Conservation (phyloP, 2,329 filamentous ascomycete genomes). For the Lachnellula subtilissima region DNA sequence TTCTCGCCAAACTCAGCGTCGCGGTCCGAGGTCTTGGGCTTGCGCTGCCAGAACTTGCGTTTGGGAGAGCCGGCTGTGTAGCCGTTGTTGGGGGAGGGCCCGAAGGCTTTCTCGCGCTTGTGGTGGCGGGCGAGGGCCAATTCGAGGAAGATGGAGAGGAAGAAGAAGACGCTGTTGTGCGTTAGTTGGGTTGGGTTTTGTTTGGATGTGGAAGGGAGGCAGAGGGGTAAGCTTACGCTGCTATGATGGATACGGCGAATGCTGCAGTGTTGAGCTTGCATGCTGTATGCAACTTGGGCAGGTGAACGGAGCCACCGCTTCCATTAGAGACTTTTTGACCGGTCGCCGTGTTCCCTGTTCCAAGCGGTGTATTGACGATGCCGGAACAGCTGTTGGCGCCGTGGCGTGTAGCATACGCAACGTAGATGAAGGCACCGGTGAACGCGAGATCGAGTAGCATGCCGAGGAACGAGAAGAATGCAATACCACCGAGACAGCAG, state of each 20-base stretch:
- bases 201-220: neutral
- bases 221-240: conserved; percentile 51
- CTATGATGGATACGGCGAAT: conserved; percentile 74
- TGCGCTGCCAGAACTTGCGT: conserved; percentile 32
- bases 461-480: conserved; percentile 66
- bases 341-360: conserved; percentile 51
- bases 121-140: conserved; percentile 64
- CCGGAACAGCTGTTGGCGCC: conserved; percentile 64
- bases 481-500: conserved; percentile 72
- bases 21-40: conserved; percentile 9
- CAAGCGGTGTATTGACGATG: conserved; percentile 62
- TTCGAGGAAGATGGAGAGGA: conserved; percentile 66
- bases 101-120: conserved; percentile 69
- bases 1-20: conserved; percentile 22
- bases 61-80: conserved; percentile 58
- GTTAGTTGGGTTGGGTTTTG: neutral
- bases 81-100: conserved; percentile 59
- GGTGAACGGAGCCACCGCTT: conserved; percentile 37
- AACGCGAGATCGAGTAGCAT: conserved; percentile 76
- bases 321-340: conserved; percentile 45
- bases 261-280: conserved; percentile 73
- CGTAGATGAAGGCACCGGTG: conserved; percentile 71
- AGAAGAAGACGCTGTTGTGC: conserved; percentile 60
- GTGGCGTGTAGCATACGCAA: conserved; percentile 68
- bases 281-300: conserved; percentile 48